phyloP scores from a whole-genome alignment of 345 rosid species.

The Salix caprea region DNA sequence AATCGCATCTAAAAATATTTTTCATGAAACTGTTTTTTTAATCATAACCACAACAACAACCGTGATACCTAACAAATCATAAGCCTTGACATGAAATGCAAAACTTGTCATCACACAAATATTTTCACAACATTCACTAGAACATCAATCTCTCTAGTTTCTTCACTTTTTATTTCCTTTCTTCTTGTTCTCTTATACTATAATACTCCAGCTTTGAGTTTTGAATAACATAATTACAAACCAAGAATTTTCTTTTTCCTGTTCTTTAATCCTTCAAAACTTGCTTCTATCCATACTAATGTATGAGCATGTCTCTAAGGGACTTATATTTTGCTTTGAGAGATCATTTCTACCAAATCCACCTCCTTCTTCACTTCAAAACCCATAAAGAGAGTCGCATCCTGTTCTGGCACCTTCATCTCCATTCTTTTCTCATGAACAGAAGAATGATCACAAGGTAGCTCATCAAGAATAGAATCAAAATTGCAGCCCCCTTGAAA shows the following conservation, averaged over 20 bases:
- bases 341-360: slow-evolving; percentile 62
- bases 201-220: too few species aligned
- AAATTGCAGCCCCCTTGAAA: slow-evolving; percentile 57
- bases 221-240: neutral
- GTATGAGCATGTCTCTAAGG: neutral
- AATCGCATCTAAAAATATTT: too few species aligned
- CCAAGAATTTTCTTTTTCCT: neutral
- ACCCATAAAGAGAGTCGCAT: slow-evolving; percentile 15
- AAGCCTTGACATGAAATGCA: neutral
- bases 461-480: slow-evolving; percentile 64
- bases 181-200: neutral
- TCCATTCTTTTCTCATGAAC: slow-evolving; percentile 25
- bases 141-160: neutral
- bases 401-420: slow-evolving; percentile 17
- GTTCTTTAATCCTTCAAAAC: neutral
- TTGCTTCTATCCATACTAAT: neutral
- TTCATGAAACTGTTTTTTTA: too few species aligned
- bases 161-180: neutral
- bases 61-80: too few species aligned
- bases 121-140: neutral
- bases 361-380: slow-evolving; percentile 40
- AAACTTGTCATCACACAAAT: neutral
- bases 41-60: too few species aligned
- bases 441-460: slow-evolving; percentile 25
- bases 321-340: slow-evolving; percentile 20